phyloP scores from a whole-genome alignment of 2,329 filamentous ascomycete genomes.

The Aurifilum marmelostoma region DNA sequence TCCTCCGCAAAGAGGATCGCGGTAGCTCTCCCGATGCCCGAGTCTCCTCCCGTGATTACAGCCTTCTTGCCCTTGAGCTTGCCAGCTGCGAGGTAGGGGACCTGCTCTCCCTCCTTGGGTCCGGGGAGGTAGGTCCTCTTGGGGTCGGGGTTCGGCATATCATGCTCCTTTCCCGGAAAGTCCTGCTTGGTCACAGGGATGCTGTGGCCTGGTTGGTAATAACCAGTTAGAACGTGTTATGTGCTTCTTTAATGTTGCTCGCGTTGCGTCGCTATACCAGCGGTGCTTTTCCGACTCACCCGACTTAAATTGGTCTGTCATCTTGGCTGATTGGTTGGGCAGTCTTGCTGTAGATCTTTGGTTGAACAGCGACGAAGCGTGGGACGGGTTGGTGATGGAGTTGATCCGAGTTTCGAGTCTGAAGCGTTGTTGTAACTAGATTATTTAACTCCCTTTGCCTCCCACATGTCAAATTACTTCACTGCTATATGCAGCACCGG shows the following conservation, averaged over 20 bases:
- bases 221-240: background rate
- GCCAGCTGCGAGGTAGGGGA: constrained; percentile 73
- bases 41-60: constrained; percentile 80
- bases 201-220: constrained; percentile 39
- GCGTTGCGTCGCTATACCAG: constrained; percentile 3
- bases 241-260: background rate
- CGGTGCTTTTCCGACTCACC: constrained; percentile 33
- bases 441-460: background rate
- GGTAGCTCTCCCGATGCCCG: constrained; percentile 75
- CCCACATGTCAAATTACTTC: background rate
- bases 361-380: background rate
- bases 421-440: background rate
- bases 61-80: constrained; percentile 78
- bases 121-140: constrained; percentile 26
- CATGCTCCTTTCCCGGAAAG: constrained; percentile 48
- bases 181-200: constrained; percentile 46
- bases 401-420: background rate
- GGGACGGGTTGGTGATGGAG: background rate
- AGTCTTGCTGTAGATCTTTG: background rate
- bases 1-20: constrained; percentile 82
- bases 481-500: background rate
- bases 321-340: constrained; percentile 21
- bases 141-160: constrained; percentile 61
- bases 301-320: constrained; percentile 41
- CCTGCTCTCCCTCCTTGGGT: constrained; percentile 63